Base-by-base conservation (phyloP, 257 asterid species). In the Galeopsis tetrahit region DNA sequence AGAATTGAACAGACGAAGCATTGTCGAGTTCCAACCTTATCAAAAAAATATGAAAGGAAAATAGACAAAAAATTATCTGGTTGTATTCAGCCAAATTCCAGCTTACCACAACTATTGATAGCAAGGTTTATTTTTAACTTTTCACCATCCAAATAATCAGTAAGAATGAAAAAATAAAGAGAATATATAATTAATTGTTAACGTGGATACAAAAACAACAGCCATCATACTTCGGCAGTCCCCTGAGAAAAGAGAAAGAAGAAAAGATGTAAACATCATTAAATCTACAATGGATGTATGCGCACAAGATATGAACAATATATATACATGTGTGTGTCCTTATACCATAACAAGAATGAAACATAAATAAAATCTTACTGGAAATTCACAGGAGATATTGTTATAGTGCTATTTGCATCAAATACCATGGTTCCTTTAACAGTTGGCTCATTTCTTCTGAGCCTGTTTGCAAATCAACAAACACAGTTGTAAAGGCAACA, bases 131-230 rank as follows among this genome's bases (percentile, higher is more conserved):
- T 67, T 52, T 21, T 59, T 35, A 15, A 17, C 58, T 61, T 51
- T 14, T 39, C 68, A 31, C 28, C 64, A 58, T 75, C 46, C n/a
- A 67, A 17, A 43, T n/a, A 48, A 75, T 70, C 15, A 58, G 11
- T 7, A 51, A 32, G 10, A 79, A 34, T 7, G 28, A 59, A n/a
- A 44, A 58, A 38, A 7, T 57, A 10, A 40, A 67, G 55, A 43
- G 35, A 52, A 39, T 55, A 56, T 17, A 63, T 70, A 43, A 15
- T 28, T 36, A 62, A 28, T 21, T 77, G 60, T 53, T 42, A 69
- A 78, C 11, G 80, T 6, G 99, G 99, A 95, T 95, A 95, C 99
- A 95, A 80, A 95, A 81, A 85, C 99, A 95, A 80, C 99, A 95
- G 76, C 97, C 95, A 71, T 92, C 96, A 31, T 95, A 95, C 88